These are phyloP conservation scores for Irpex sp. DNA, from an alignment of 1,284 basidiomycete genomes.

Conservation along the genomic window DNA sequence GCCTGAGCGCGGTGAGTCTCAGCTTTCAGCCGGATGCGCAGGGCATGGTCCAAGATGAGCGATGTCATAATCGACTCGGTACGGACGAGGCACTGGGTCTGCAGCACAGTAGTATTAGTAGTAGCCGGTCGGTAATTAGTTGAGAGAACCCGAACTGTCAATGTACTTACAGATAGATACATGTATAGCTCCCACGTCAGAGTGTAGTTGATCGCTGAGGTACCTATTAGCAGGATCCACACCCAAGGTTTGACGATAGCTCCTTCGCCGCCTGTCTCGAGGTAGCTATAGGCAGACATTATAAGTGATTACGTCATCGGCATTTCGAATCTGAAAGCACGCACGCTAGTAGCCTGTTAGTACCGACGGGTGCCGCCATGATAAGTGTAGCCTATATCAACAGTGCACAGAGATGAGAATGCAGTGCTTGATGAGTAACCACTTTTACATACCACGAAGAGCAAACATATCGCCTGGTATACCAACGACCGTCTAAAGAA, in stretches of 20 bases:
- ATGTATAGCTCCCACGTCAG: conserved; percentile 34
- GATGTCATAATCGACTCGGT: conserved; percentile 62
- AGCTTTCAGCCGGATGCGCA: conserved; percentile 64
- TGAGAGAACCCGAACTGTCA: too few relatives aligned
- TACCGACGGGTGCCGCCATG: conserved; percentile 39
- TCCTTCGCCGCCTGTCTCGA: conserved; percentile 32
- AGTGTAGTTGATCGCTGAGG: conserved; percentile 44
- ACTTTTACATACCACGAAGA: conserved; percentile 3
- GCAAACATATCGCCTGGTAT: conserved; percentile 14
- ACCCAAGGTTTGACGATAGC: conserved; percentile 43
- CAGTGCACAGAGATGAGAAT: too few relatives aligned
- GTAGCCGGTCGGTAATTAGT: too few relatives aligned
- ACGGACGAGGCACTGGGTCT: conserved; percentile 44
- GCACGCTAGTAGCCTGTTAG: conserved; percentile 36
- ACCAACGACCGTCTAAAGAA: conserved; percentile 13
- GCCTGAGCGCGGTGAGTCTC: too few relatives aligned
- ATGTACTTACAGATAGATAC: conserved; percentile 23
- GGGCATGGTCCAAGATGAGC: conserved; percentile 64
- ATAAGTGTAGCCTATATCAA: conserved; percentile 18
- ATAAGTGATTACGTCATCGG: too few relatives aligned
- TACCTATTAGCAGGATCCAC: conserved; percentile 58
- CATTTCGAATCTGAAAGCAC: background rate
- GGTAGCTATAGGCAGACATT: too few relatives aligned
- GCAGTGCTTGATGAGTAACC: background rate
- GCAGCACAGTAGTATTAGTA: too few relatives aligned